phyloP scores from a whole-genome alignment of 208 protist species.

The Trypanosomatidae sp. region DNA sequence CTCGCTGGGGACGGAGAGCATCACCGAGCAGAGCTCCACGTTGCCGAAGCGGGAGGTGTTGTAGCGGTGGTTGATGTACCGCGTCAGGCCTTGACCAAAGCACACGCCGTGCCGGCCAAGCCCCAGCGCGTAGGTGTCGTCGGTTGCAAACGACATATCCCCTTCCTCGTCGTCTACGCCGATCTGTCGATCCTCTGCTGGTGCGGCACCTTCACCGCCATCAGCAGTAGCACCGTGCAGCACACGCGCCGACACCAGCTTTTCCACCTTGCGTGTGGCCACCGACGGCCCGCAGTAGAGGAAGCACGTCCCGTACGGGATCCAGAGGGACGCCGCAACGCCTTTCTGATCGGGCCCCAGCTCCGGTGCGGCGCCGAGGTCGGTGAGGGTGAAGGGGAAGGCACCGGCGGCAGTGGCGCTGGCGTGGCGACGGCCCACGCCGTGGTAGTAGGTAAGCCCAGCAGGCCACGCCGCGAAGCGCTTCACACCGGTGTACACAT shows the following conservation, averaged over 20 bases:
- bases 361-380: slow-evolving; percentile 51
- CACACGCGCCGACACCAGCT: slow-evolving; percentile 14
- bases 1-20: slow-evolving; percentile 70
- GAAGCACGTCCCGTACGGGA: slow-evolving; percentile 84
- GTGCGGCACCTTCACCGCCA: too few relatives aligned
- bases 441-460: slow-evolving; percentile 68
- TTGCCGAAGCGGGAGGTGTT: slow-evolving; percentile 83
- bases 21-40: slow-evolving; percentile 82
- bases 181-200: too few relatives aligned
- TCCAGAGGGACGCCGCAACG: slow-evolving; percentile 46
- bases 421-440: slow-evolving; percentile 62
- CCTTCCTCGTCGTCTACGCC: too few relatives aligned
- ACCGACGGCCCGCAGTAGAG: slow-evolving; percentile 72
- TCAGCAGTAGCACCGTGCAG: too few relatives aligned
- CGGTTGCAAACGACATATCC: slow-evolving; percentile 49
- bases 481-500: slow-evolving; percentile 53
- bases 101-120: slow-evolving; percentile 67
- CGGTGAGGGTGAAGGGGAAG: slow-evolving; percentile 80
- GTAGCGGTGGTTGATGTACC: slow-evolving; percentile 91
- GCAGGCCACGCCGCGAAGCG: slow-evolving; percentile 56
- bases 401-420: slow-evolving; percentile 39
- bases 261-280: slow-evolving; percentile 58
- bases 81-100: slow-evolving; percentile 77
- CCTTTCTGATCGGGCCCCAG: slow-evolving; percentile 65
- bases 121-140: slow-evolving; percentile 86